Evolutionary conservation across 176 grass and related monocot genomes (phyloP).

Genomic region (Lolium perenne): DNA sequence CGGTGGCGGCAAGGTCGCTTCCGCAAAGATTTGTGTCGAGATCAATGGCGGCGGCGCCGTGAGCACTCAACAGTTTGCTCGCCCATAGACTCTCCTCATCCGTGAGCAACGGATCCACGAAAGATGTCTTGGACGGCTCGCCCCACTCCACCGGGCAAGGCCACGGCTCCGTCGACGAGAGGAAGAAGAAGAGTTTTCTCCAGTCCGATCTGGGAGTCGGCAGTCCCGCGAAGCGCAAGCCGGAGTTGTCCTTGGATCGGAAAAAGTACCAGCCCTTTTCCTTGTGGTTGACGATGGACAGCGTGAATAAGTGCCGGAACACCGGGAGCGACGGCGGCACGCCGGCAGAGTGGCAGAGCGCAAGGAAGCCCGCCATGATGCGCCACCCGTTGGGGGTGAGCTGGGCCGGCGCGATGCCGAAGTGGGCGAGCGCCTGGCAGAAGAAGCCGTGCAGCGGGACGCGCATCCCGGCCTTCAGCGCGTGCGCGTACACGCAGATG

Average conservation of each 20-base stretch:
- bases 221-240: background rate
- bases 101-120: background rate
- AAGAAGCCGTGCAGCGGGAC: background rate
- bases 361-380: background rate
- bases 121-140: background rate
- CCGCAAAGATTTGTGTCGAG: background rate
- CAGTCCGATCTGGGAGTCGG: background rate
- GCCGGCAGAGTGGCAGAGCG: background rate
- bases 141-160: slow-evolving; percentile 1
- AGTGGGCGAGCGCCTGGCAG: background rate
- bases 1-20: background rate
- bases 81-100: background rate
- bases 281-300: background rate
- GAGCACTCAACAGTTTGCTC: background rate
- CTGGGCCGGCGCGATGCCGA: background rate
- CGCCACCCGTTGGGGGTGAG: background rate
- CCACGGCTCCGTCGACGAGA: background rate
- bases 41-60: background rate
- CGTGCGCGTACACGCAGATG: background rate
- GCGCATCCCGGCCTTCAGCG: slow-evolving; percentile 12
- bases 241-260: background rate
- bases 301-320: background rate
- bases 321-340: background rate
- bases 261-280: background rate
- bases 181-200: background rate